Evolutionary conservation across 2,329 filamentous ascomycete species (phyloP), one percentile per base, ranked within the genome.

Genomic region (Epichloe coenophiala): DNA sequence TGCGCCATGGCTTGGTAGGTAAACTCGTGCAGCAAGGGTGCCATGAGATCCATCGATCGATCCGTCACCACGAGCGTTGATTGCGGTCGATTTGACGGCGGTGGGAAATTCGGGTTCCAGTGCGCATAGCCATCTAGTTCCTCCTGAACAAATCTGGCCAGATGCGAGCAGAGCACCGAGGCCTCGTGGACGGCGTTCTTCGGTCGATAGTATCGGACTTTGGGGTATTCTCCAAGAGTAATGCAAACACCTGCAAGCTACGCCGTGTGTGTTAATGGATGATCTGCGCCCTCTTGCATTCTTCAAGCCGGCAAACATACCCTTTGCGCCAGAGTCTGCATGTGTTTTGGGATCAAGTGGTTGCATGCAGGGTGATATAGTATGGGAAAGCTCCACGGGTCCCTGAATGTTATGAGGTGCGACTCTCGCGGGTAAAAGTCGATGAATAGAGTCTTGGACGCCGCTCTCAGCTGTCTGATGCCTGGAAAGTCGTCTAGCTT

Each of bases 1-100:
- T 96, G 88, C 3, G 88, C 91, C 91, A 98, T 97, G 47, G 93
- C 89, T 67, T 98, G 93, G 65, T 97, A 98, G 12, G 93, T 96
- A 64, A 98, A 96, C 61, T 98, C 93, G 68, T 98, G 93, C 4
- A 97, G 64, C 11, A 97, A 70, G 1, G 93, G 93, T 0, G 91
- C 83, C 69, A 85, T 81, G 3, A 96, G 68, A 65, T 98, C 93
- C 85, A 98, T 93, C 7, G 89, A 88, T 54, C 93, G 80, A 65
- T 97, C 93, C 1, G 89, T 87, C 54, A 98, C 85, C 60, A 95
- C 73, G 1, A 98, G 77, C 1, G 89, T 80, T 39, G 88, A 88
- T 56, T 87, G 84, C 6, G 90, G 91, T 49, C 91, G 76, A 47
- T 81, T 77, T 9, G 80, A 80, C n/a, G 75, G 81, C 0, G 90